These are phyloP conservation scores for Kuraishia ogatae DNA, from an alignment of 805 yeast genomes.

Conservation along the genomic window DNA sequence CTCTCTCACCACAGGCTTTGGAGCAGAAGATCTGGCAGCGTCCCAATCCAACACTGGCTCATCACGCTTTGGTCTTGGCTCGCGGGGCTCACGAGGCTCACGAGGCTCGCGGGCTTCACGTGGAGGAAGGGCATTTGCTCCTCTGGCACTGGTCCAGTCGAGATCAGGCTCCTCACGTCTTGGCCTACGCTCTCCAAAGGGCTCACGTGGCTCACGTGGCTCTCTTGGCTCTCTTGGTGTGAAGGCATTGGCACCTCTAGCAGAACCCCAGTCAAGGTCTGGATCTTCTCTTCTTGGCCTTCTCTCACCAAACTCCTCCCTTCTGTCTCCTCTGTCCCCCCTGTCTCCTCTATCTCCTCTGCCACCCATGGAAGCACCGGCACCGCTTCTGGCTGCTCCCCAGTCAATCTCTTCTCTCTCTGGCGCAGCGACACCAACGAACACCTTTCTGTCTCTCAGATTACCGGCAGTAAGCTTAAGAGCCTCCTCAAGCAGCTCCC, in stretches of 20 bases:
- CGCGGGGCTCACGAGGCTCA: constrained; percentile 19
- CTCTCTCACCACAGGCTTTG: constrained; percentile 14
- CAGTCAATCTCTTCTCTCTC: constrained; percentile 32
- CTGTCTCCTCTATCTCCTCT: constrained; percentile 3
- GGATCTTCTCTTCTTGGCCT: constrained; percentile 19
- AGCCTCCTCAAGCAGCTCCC: constrained; percentile 41
- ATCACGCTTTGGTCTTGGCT: constrained; percentile 30
- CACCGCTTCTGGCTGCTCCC: constrained; percentile 9
- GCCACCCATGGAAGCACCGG: constrained; percentile 5
- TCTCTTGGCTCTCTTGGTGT: constrained; percentile 18
- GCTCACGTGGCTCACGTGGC: constrained; percentile 21
- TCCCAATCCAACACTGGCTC: constrained; percentile 58
- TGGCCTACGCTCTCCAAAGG: constrained; percentile 19
- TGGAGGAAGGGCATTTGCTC: constrained; percentile 23
- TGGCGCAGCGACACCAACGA: constrained; percentile 53
- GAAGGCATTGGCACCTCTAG: constrained; percentile 15
- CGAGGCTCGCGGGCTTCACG: constrained; percentile 20
- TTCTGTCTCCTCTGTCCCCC: constrained; percentile 3
- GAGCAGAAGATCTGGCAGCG: constrained; percentile 28
- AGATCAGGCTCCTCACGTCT: constrained; percentile 46
- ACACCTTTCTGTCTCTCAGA: constrained; percentile 41
- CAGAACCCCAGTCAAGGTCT: constrained; percentile 39
- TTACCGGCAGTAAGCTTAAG: constrained; percentile 34
- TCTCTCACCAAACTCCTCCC: constrained; percentile 10
- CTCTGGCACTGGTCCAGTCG: constrained; percentile 50